Base-by-base conservation (phyloP, 805 yeast species). In the Starmerella asiatica region DNA sequence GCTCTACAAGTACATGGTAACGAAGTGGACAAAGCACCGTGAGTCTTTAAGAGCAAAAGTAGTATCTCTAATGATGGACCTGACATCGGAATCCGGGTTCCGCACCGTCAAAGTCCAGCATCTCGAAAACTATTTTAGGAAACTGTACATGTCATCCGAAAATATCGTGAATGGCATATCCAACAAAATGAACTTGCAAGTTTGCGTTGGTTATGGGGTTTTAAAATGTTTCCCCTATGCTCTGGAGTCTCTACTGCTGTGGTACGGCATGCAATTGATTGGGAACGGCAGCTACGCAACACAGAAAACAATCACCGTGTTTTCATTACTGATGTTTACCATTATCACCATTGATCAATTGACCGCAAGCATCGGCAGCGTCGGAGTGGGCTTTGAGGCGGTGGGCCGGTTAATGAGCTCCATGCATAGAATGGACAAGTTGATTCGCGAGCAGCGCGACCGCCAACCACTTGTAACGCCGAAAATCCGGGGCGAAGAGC, bases 231-330 rank as follows among this genome's bases (percentile, higher is more conserved):
- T 79, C 30, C 60, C 72, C 0, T 68, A 73, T 30, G 56, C 72
- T 12, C 75, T 84, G 1, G 84, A 85, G 43, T 78, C 83, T 2
- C 61, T 82, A 1, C 55, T 86, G n/a, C 62, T 84, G 5, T 86
- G 73, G 57, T 85, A 77, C 55, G 96, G 96, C 0, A 65, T 85
- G 65, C 61, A 62, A 34, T 63, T 91, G n/a, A 78, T 84, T 1
- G 73, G 79, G 0, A 47, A 53, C 1, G 67, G 64, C 0, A 71
- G 70, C 34, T 84, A 83, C 53, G 52, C 71, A 0, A 60, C 71
- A 4, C 58, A 61, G n/a, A 71, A 69, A 45, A 64, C 81, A 50
- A 64, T 88, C 62, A 71, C 74, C 50, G 81, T 86, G 0, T 69
- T 82, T 38, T 69, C 86, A 1, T 56, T 91, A 44, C 60, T 88